These are phyloP conservation scores for Lachnellula suecica DNA, from an alignment of 2,329 filamentous ascomycete genomes.

Conservation along the genomic window DNA sequence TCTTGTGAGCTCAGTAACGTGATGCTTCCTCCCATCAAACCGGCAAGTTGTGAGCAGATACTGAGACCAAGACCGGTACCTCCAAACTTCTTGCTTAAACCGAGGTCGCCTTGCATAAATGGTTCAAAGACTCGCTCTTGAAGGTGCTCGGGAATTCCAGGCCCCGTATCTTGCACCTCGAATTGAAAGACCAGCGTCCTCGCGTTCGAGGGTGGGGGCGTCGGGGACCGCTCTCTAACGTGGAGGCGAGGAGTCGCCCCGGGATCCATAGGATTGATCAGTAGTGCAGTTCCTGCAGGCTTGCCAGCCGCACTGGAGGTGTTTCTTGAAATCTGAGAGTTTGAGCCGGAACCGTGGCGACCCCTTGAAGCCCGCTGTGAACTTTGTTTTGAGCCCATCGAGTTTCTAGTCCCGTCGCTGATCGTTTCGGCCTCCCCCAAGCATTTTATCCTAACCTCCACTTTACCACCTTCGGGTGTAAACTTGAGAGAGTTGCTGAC, in stretches of 20 bases:
- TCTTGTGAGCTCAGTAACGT: slow-evolving; percentile 69
- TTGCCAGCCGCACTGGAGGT: slow-evolving; percentile 29
- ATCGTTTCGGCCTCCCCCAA: slow-evolving; percentile 50
- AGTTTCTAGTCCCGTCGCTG: slow-evolving; percentile 27
- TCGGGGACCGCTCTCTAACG: slow-evolving; percentile 55
- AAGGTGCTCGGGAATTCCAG: slow-evolving; percentile 76
- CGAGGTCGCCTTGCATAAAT: slow-evolving; percentile 89
- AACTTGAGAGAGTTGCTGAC: slow-evolving; percentile 93
- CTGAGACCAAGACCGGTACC: slow-evolving; percentile 86
- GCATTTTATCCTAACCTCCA: slow-evolving; percentile 75
- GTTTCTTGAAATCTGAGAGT: slow-evolving; percentile 48
- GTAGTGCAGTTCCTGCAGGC: slow-evolving; percentile 50
- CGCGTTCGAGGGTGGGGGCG: slow-evolving; percentile 59
- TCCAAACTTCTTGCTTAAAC: slow-evolving; percentile 85
- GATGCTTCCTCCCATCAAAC: slow-evolving; percentile 79
- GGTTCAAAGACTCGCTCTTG: slow-evolving; percentile 88
- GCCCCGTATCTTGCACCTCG: slow-evolving; percentile 84
- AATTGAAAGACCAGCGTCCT: slow-evolving; percentile 79
- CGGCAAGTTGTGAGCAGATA: slow-evolving; percentile 84
- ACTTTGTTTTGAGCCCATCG: slow-evolving; percentile 29
- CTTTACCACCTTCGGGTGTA: slow-evolving; percentile 73
- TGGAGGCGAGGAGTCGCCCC: slow-evolving; percentile 32
- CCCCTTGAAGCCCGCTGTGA: slow-evolving; percentile 25
- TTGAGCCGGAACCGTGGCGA: slow-evolving; percentile 32
- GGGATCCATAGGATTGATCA: slow-evolving; percentile 60